Base-by-base conservation (phyloP, 371 early-diverging fungal genomes). In the Chytridium lagenaria region DNA sequence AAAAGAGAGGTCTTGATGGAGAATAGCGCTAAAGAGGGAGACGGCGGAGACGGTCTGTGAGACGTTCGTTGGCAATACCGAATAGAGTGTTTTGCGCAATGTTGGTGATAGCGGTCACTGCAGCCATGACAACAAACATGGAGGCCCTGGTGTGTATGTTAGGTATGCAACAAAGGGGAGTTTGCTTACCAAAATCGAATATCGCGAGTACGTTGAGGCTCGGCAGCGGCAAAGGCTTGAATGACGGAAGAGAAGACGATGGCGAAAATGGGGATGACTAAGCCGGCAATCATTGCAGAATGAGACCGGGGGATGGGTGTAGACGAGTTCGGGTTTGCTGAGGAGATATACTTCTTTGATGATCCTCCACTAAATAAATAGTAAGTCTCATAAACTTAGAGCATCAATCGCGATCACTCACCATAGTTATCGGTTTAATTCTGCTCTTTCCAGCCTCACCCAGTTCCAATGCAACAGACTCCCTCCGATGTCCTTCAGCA, bases 1-100 rank as follows among this genome's bases (percentile, higher is more conserved):
- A 79, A 85, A 95, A 22, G 85, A 90, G 59, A 94, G 85, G 77
- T 95, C 94, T 84, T 95, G 95, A 3, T 79, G 71, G 67, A 92
- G 65, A 50, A 91, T 80, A 15, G 88, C 80, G 15, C 72, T 59
- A 77, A 91, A 92, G 26, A 81, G n/a, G 75, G 59, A 74, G 71
- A 49, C 78, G 63, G 50, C 92, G 80, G 68, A 92, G 75, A 1
- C 84, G 78, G 57, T 70, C 79, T 1, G 90, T 88, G 69, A 92
- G 78, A 19, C 63, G 59, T 68, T 90, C 91, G 61, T 78, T 40
- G 0, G 80, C 71, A 28, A 78, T 52, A 23, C 75, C 77, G 67
- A 83, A 83, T 5, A 61, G 31, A n/a, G 68, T 33, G 65, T 77
- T 72, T 63, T 88, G 78, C 1, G 23, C 7, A 37, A 37, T 23